Base-by-base conservation (phyloP, 106 monocot genomes). In the Dactylorhiza incarnata region DNA sequence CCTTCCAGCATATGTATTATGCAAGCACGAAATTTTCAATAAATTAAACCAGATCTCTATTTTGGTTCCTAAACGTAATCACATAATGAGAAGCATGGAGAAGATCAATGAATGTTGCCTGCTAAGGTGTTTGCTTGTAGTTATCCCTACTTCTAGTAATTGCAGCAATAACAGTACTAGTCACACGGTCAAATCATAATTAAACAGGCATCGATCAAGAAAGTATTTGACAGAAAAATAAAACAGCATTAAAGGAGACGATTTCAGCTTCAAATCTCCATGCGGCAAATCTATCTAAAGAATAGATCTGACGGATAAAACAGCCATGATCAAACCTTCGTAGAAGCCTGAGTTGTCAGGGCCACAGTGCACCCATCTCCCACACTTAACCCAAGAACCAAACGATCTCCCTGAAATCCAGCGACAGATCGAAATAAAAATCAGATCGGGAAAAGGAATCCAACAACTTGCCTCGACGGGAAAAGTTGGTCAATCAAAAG, bases 261-360 rank as follows among this genome's bases (percentile, higher is more conserved):
- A 59, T n/a, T 59, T 15, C 12, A 7, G 58, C 58, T 0, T 59
- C 58, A 59, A 19, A 19, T 59, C 58, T 20, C 2, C 58, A 59
- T 19, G 37, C 37, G 1, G 5, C 58, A 59, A 59, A 7, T 20
- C 12, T 20, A 59, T 59, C 58, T 59, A 19, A 19, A 59, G 22
- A 8, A 59, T 7, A 37, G 13, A 66, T 26, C 9, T 46, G 7
- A 69, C 45, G 52, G 52, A 52, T 52, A 52, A 52, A 75, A 19
- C 19, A 65, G 15, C 5, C 4, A 26, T n/a, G 5, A 63, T 11
- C 19, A 71, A 43, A 99, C 99, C 99, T 99, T 99, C 11, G 99
- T 99, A 7, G 99, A 99, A 81, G 99, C 89, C 83, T 94, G 99
- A 58, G 99, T 99, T 9, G 91, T 99, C 66, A 94, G 43, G 3